Conservation (phyloP, 225 moss, liverwort and hornwort species). For the Neckera pumila region DNA sequence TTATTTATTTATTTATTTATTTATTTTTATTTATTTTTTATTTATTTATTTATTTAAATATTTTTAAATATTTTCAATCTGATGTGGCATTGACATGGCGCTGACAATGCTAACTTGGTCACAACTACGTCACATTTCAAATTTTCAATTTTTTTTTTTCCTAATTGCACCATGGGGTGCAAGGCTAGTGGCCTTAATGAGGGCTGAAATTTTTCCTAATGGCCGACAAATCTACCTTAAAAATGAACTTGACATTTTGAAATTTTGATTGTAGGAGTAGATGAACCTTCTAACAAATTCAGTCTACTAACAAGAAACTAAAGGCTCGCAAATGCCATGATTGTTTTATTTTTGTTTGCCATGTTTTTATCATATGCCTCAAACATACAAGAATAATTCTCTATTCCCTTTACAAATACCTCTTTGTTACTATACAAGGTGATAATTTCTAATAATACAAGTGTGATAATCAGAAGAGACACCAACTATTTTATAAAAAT, state of each 20-base stretch:
- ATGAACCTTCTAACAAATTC: not conserved
- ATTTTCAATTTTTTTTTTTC: too few relatives aligned
- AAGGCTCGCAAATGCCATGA: not conserved
- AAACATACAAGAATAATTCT: accelerated
- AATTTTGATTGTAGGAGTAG: not conserved
- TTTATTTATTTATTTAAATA: too few relatives aligned
- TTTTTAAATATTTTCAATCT: too few relatives aligned
- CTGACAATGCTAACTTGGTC: too few relatives aligned
- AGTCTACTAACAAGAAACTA: not conserved
- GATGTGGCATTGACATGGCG: too few relatives aligned
- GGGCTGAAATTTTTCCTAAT: too few relatives aligned
- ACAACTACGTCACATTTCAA: too few relatives aligned
- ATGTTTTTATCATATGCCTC: not conserved
- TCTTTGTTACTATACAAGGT: not conserved
- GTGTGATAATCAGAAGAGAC: accelerated
- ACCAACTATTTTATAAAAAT: not conserved
- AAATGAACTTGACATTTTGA: accelerated
- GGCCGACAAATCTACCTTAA: accelerated
- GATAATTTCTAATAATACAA: too few relatives aligned
- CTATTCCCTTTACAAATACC: not conserved
- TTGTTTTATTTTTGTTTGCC: not conserved
- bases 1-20: too few relatives aligned
- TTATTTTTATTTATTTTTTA: too few relatives aligned
- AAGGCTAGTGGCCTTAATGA: too few relatives aligned
- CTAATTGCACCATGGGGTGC: too few relatives aligned